phyloP scores from a whole-genome alignment of 2,329 filamentous ascomycete genomes.

The Epichloe uncinata region DNA sequence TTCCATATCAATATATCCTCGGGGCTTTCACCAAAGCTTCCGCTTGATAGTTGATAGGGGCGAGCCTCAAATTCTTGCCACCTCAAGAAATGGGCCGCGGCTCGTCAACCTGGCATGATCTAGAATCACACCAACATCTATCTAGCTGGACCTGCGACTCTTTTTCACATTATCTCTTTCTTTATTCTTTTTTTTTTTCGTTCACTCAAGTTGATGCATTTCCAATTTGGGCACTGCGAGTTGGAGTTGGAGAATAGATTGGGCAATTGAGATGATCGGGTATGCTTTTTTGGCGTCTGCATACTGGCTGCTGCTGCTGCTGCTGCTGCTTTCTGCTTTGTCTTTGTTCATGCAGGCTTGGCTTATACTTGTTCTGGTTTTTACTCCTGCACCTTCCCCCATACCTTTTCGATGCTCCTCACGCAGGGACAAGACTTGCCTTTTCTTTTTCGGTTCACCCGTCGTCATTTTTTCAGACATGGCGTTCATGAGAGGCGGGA shows the following conservation, averaged over 20 bases:
- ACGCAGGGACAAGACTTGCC: background rate
- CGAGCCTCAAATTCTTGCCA: background rate
- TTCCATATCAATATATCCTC: background rate
- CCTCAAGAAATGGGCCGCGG: background rate
- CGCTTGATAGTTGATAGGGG: background rate
- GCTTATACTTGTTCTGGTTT: background rate
- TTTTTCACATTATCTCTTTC: background rate
- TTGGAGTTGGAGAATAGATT: constrained; percentile 7
- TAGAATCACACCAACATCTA: background rate
- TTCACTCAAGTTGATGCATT: background rate
- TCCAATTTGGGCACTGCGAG: background rate
- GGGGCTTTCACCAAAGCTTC: background rate
- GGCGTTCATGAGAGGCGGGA: constrained; percentile 2
- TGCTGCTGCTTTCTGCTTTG: background rate
- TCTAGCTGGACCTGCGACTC: background rate
- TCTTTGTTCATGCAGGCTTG: background rate
- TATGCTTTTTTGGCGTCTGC: constrained; percentile 8
- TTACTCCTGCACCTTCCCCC: background rate
- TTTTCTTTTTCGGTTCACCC: background rate
- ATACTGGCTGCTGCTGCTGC: constrained; percentile 3
- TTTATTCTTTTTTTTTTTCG: background rate
- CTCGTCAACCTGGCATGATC: too few species aligned
- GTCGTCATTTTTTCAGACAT: constrained; percentile 3
- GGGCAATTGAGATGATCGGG: constrained; percentile 2
- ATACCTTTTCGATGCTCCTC: background rate